A percentile compares a stretch with the other conserved stretches of the same genome.
These are phyloP conservation scores for Xylariales sp. DNA, from an alignment of 2,329 filamentous ascomycete genomes.

Conservation along the genomic window DNA sequence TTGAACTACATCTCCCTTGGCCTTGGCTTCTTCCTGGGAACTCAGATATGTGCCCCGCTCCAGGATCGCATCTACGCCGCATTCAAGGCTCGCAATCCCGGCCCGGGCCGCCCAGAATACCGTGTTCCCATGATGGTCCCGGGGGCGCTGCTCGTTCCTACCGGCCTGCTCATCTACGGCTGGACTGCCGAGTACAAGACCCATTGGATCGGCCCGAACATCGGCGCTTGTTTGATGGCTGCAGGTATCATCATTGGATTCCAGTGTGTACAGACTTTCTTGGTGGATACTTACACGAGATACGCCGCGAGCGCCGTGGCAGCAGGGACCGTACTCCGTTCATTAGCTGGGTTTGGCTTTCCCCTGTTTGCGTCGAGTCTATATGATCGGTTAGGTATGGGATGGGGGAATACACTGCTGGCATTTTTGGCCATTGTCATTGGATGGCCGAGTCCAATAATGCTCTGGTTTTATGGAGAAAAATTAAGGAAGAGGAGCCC, in stretches of 20 bases:
- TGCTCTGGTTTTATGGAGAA: constrained; percentile 36
- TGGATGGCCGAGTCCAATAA: constrained; percentile 43
- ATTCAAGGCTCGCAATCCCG: constrained; percentile 35
- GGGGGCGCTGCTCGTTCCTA: constrained; percentile 34
- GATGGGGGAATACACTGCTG: constrained; percentile 41
- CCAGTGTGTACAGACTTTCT: constrained; percentile 41
- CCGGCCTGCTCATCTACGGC: constrained; percentile 41
- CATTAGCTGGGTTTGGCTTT: constrained; percentile 45
- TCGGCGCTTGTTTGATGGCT: constrained; percentile 35
- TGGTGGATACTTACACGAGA: constrained; percentile 42
- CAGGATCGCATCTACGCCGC: constrained; percentile 41
- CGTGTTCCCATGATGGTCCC: constrained; percentile 38
- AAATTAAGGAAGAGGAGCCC: constrained; percentile 29
- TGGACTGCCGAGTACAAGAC: constrained; percentile 38
- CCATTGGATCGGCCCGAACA: constrained; percentile 42
- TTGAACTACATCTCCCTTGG: constrained; percentile 34
- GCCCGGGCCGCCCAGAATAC: constrained; percentile 35
- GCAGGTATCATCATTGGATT: constrained; percentile 36
- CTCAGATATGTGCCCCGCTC: constrained; percentile 36
- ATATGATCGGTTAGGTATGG: constrained; percentile 38
- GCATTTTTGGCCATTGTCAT: constrained; percentile 48
- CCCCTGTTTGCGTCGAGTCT: constrained; percentile 46
- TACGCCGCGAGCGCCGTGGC: constrained; percentile 42
- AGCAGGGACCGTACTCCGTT: constrained; percentile 39
- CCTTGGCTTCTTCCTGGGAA: constrained; percentile 31